Conservation (phyloP, 2,329 filamentous ascomycete genomes). For the Stagonosporopsis tanaceti region DNA sequence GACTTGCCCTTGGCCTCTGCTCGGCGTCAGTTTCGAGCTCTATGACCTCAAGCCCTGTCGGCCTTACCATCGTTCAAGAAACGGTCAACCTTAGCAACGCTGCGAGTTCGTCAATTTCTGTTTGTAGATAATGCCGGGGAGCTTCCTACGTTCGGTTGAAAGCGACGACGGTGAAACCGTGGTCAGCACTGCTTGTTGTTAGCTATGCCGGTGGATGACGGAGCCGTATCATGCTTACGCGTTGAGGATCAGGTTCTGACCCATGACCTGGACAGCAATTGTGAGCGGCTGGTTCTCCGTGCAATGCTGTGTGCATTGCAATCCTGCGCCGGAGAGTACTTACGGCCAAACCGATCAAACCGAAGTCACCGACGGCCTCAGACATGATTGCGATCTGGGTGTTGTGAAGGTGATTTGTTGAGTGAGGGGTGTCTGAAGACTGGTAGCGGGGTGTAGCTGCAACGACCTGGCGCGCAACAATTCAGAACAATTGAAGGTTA, state of each 20-base stretch:
- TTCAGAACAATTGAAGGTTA: conserved; percentile 36
- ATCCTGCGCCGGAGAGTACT: conserved; percentile 24
- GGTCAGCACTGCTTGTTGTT: conserved; percentile 54
- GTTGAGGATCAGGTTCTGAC: conserved; percentile 65
- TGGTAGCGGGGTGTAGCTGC: conserved; percentile 42
- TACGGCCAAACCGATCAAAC: conserved; percentile 62
- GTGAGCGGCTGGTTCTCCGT: conserved; percentile 29
- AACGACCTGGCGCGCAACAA: conserved; percentile 42
- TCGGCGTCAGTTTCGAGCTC: conserved; percentile 35
- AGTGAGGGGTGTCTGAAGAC: conserved; percentile 27
- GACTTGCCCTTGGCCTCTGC: conserved; percentile 75
- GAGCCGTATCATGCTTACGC: conserved; percentile 49
- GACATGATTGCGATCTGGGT: conserved; percentile 40
- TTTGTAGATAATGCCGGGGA: neutral
- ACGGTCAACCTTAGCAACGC: conserved; percentile 92
- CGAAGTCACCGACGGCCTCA: conserved; percentile 56
- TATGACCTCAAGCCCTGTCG: neutral
- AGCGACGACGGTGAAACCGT: conserved; percentile 91
- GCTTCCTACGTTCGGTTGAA: conserved; percentile 83
- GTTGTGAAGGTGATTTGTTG: conserved; percentile 15
- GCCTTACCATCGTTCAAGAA: conserved; percentile 76
- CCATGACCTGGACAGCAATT: conserved; percentile 50
- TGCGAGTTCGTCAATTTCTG: conserved; percentile 34
- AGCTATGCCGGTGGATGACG: conserved; percentile 31
- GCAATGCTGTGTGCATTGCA: neutral